phyloP scores from a whole-genome alignment of 148 eudicot species.

The Persicaria tinctoria region DNA sequence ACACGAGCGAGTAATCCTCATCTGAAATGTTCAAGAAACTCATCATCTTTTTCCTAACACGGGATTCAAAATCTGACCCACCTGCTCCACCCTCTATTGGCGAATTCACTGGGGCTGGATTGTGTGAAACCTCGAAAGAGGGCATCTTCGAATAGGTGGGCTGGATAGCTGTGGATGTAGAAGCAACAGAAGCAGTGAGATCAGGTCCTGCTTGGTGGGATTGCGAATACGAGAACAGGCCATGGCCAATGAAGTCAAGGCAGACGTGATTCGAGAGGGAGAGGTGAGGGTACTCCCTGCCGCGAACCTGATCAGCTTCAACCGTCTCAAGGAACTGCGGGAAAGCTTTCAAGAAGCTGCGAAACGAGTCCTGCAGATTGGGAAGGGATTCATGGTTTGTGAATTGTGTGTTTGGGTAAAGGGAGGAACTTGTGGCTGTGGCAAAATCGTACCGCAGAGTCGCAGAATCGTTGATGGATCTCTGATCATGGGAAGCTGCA shows the following conservation, averaged over 20 bases:
- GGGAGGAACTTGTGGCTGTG: conserved; percentile 40
- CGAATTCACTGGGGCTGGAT: conserved; percentile 54
- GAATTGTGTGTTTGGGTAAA: conserved; percentile 50
- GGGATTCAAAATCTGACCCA: conserved; percentile 55
- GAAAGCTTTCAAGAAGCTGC: conserved; percentile 28
- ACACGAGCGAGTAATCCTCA: conserved; percentile 63
- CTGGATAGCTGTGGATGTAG: conserved; percentile 38
- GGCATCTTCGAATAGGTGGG: conserved; percentile 46
- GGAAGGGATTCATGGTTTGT: conserved; percentile 77
- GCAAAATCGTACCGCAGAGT: conserved; percentile 18
- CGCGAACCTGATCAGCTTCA: conserved; percentile 54
- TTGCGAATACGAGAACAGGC: conserved; percentile 58
- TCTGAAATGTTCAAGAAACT: conserved; percentile 56
- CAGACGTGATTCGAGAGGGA: conserved; percentile 36
- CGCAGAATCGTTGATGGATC: conserved; percentile 1
- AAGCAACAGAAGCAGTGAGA: conserved; percentile 21
- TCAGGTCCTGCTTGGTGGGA: conserved; percentile 34
- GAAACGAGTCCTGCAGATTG: conserved; percentile 27
- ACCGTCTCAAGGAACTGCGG: conserved; percentile 44
- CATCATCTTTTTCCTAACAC: conserved; percentile 58
- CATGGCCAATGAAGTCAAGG: conserved; percentile 69
- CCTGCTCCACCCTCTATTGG: conserved; percentile 44
- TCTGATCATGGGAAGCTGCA: conserved; percentile 6
- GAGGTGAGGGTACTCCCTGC: conserved; percentile 46
- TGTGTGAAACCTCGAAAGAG: conserved; percentile 49